Percentiles rank a stretch among this genome's conserved stretches.
phyloP scores from a whole-genome alignment of 495 filamentous ascomycete species.

The Daldinia concentrica region DNA sequence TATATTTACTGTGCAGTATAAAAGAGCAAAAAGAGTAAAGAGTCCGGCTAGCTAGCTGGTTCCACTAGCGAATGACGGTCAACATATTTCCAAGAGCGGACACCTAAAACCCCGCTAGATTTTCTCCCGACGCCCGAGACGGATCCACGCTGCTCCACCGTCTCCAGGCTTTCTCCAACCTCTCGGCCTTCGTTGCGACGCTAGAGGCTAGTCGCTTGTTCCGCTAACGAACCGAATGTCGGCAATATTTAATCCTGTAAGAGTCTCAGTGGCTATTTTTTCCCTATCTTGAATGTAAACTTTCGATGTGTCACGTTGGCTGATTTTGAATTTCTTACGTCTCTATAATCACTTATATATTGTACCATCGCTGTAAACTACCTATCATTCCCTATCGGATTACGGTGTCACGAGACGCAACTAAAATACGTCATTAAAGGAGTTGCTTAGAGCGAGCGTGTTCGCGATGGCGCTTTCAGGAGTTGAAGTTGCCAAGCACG shows the following conservation, averaged over 20 bases:
- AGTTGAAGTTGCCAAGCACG: slow-evolving; percentile 73
- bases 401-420: not conserved
- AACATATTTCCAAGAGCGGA: slow-evolving; percentile 36
- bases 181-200: slow-evolving; percentile 23
- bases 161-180: slow-evolving; percentile 41
- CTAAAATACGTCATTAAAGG: slow-evolving; percentile 11
- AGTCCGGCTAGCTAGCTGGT: slow-evolving; percentile 8
- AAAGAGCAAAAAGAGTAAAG: slow-evolving; percentile 5
- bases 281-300: slow-evolving; percentile 10
- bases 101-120: slow-evolving; percentile 31
- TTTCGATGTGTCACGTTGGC: not conserved
- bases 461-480: slow-evolving; percentile 60
- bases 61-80: slow-evolving; percentile 31
- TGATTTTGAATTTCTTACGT: not conserved
- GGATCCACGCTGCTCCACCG: slow-evolving; percentile 23
- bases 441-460: slow-evolving; percentile 3
- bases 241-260: slow-evolving; percentile 35
- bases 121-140: slow-evolving; percentile 42
- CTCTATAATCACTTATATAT: slow-evolving; percentile 1
- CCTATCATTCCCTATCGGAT: not conserved
- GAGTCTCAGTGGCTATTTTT: slow-evolving; percentile 31
- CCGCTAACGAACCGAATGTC: slow-evolving; percentile 28
- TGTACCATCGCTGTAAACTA: not conserved
- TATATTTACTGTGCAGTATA: not conserved
- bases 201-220: slow-evolving; percentile 24